Base-by-base conservation (phyloP, 768 basidiomycete species). In the Lepiota venenata region DNA sequence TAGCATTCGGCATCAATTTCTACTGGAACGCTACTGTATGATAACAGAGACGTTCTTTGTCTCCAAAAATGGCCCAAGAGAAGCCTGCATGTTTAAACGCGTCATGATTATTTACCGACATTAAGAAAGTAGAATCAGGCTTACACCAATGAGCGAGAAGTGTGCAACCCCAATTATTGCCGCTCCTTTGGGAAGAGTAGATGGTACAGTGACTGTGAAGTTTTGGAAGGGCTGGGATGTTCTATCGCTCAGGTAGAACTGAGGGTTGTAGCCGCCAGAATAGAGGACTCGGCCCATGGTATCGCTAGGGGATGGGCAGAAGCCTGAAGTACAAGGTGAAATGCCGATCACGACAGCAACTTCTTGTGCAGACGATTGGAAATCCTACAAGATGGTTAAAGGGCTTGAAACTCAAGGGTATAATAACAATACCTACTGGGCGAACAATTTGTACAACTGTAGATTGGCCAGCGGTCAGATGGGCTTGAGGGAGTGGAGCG, bases 131-230 rank as follows among this genome's bases (percentile, higher is more conserved):
- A 12, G 4, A 27, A 16, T 44, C 42, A 42, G n/a, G 22, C 39
- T 41, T 43, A 51, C 50, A 2, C 50, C 50, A 20, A 51, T 36
- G 6, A 51, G 50, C 18, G 50, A 29, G 27, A 51, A 51, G 25
- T 51, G 50, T 3, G 50, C 50, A 36, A 51, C 50, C 8, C 50
- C 50, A 18, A 51, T 51, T 22, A 16, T 36, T 15, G 50, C 50
- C 2, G 12, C 22, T 9, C 50, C 50, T 32, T 51, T 29, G 20
- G 50, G 50, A 18, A 51, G n/a, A 22, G 5, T n/a, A 18, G 40
- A 25, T 22, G 50, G 50, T n/a, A 51, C 18, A 32, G 41, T 51
- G 11, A 51, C 50, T 11, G 50, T 42, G 11, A 42, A 51, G 50
- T 51, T 51, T 15, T 51, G 50, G 41, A 25, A 25, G 5, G 25